phyloP scores from a whole-genome alignment of 2,329 filamentous ascomycete genomes.

The Phialocephala sp. region DNA sequence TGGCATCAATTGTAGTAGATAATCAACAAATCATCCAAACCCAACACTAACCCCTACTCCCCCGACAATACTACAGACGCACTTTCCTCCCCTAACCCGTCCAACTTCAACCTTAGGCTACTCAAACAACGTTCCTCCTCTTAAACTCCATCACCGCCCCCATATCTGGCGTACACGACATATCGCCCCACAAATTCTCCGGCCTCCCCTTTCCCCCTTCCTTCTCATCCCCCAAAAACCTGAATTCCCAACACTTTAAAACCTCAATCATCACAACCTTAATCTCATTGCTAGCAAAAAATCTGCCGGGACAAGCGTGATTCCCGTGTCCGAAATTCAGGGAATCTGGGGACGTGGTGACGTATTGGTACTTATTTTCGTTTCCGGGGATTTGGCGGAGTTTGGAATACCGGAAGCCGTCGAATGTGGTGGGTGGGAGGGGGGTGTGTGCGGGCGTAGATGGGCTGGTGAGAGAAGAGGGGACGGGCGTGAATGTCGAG shows the following conservation, averaged over 20 bases:
- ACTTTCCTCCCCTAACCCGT: too few relatives aligned
- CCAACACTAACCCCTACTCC: too few relatives aligned
- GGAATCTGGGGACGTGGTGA: slow-evolving; percentile 44
- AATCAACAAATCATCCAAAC: too few relatives aligned
- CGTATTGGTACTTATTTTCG: slow-evolving; percentile 43
- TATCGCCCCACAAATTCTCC: slow-evolving; percentile 53
- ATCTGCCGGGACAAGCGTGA: slow-evolving; percentile 51
- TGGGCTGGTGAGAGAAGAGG: background rate
- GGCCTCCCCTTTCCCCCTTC: slow-evolving; percentile 76
- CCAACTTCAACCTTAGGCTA: background rate
- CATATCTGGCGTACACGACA: slow-evolving; percentile 24
- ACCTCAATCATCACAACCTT: slow-evolving; percentile 54
- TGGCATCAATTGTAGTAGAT: too few relatives aligned
- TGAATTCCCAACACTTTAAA: slow-evolving; percentile 44
- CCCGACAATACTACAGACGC: too few relatives aligned
- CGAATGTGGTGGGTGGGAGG: slow-evolving; percentile 26
- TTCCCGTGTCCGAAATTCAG: slow-evolving; percentile 49
- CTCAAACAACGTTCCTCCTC: slow-evolving; percentile 15
- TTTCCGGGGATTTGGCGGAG: slow-evolving; percentile 33
- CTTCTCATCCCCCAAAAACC: slow-evolving; percentile 77
- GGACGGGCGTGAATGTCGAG: slow-evolving; percentile 29
- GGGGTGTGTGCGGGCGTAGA: slow-evolving; percentile 34
- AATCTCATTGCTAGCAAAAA: slow-evolving; percentile 48
- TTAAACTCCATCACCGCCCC: slow-evolving; percentile 31
- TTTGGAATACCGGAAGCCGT: slow-evolving; percentile 36